Evolutionary conservation across 73 alveolate species (phyloP), one percentile per base, ranked within the genome.

Genomic region (Tetrahymena thermophila): DNA sequence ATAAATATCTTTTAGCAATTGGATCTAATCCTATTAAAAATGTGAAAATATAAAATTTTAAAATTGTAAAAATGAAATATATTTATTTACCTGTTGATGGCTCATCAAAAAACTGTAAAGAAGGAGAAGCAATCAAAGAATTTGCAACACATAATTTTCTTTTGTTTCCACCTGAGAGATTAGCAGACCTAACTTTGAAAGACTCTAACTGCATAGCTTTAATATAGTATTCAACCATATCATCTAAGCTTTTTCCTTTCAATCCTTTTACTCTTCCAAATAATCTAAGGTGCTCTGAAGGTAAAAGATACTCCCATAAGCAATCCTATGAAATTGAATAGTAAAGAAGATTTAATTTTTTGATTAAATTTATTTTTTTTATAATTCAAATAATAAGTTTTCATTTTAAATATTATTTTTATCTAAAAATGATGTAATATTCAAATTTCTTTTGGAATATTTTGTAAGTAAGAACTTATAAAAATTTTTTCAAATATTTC

Each of bases 81-180:
- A n/a, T n/a, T n/a, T n/a, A n/a, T n/a, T n/a, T n/a, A 42, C 99
- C 99, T 35, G 99, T 98, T 44, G 99, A 97, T 0, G 99, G 99
- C 93, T 99, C 99, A 96, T 99, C 99, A 43, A 99, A 97, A 93
- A 99, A 95, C 23, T 98, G 96, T 16, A 98, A 37, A 44, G 97
- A 97, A 34, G 99, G 99, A 23, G 96, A 97, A 14, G 99, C 99
- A 96, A 99, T 99, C 94, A 99, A 94, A 17, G 99, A 96, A 34
- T 98, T 96, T 35, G 99, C 99, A 85, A 99, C 98, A 34, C 99
- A 97, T 56, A 99, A 98, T 97, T 99, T 99, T 96, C 99, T 97
- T 97, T 99, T 99, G 94, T 99, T 99, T 43, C 99, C 99, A 21
- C 99, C 99, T 34, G 99, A 96, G 85, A 99, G 97, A 71, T 96